Percentiles rank a stretch among this genome's conserved stretches.
Evolutionary conservation across 129 eudicot genomes (phyloP).

Genomic region (Artemisia annua): DNA sequence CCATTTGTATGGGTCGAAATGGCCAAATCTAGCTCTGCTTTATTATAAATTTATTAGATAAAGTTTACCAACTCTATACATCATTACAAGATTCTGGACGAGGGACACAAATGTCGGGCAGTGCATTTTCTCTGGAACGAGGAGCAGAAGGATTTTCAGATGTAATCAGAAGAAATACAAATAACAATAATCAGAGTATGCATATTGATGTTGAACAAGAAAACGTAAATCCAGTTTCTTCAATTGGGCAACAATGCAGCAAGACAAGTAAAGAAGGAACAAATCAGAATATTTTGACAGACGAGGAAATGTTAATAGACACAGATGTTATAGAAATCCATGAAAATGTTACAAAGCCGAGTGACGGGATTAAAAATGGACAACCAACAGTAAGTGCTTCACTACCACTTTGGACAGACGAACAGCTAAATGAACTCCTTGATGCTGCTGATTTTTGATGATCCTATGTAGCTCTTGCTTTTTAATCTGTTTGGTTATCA

Average conservation of each 20-base stretch:
- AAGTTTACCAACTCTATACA: not conserved
- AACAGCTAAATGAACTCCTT: constrained; percentile 50
- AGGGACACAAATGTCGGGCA: constrained; percentile 19
- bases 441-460: constrained; percentile 43
- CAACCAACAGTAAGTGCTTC: constrained; percentile 31
- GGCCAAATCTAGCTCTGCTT: not conserved
- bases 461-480: constrained; percentile 25
- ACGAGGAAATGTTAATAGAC: constrained; percentile 25
- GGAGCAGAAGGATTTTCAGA: constrained; percentile 18
- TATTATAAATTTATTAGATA: not conserved
- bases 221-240: constrained; percentile 6
- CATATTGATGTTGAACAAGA: constrained; percentile 18
- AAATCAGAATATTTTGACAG: constrained; percentile 11
- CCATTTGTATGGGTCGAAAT: not conserved
- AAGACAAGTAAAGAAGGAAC: constrained; percentile 21
- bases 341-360: constrained; percentile 28
- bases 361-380: constrained; percentile 26
- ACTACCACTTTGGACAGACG: constrained; percentile 62
- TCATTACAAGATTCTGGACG: constrained; percentile 26
- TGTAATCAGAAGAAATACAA: constrained; percentile 12
- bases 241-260: constrained; percentile 21
- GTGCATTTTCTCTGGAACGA: constrained; percentile 27
- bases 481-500: not conserved
- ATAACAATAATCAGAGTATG: constrained; percentile 1
- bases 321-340: constrained; percentile 10